Conservation (phyloP, 1,139 yeast species). For the Pichia norvegensis region DNA sequence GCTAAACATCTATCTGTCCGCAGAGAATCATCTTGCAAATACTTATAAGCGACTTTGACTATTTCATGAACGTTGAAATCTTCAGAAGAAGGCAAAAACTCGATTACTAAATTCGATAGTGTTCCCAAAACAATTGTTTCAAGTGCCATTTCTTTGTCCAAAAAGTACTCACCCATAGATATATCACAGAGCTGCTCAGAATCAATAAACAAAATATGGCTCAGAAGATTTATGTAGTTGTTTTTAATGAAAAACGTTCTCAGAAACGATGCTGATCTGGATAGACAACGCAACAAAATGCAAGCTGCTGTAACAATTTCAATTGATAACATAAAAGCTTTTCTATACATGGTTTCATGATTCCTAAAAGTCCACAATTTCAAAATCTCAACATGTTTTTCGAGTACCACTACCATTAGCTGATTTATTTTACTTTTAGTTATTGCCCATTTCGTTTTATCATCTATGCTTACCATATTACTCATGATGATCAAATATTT, state of each 20-base stretch:
- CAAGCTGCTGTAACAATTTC: conserved; percentile 35
- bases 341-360: conserved; percentile 7
- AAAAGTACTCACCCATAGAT: conserved; percentile 11
- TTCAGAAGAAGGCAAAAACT: conserved; percentile 41
- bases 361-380: background rate
- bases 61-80: conserved; percentile 30
- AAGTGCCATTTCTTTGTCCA: conserved; percentile 36
- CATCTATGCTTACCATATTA: conserved; percentile 3
- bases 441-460: conserved; percentile 5
- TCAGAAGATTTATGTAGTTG: conserved; percentile 42
- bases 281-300: conserved; percentile 59
- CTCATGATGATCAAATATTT: conserved; percentile 8
- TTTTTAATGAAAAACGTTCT: conserved; percentile 61
- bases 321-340: conserved; percentile 30
- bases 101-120: conserved; percentile 69
- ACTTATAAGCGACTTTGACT: conserved; percentile 40
- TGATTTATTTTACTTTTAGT: background rate
- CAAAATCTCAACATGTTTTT: conserved; percentile 1
- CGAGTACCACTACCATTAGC: background rate
- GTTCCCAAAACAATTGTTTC: conserved; percentile 59
- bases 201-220: conserved; percentile 33
- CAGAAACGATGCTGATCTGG: conserved; percentile 63
- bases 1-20: background rate
- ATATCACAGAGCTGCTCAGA: conserved; percentile 23
- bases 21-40: conserved; percentile 13